phyloP scores from a whole-genome alignment of 371 early-diverging fungal genomes.

The Saksenaea vasiformis region DNA sequence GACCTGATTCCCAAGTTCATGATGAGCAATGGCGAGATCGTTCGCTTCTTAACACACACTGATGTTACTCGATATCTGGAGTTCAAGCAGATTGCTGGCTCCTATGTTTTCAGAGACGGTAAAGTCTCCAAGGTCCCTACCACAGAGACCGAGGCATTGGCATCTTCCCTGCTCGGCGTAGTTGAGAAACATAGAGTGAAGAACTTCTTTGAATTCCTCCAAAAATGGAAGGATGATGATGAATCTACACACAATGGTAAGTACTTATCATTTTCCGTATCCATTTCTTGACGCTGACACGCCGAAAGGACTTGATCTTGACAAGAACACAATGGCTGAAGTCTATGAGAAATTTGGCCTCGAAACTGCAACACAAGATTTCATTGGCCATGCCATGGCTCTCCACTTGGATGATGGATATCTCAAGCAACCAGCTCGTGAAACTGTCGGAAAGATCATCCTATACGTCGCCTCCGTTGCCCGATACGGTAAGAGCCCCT shows the following conservation, averaged over 20 bases:
- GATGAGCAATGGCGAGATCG: slow-evolving; percentile 96
- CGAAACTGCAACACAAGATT: slow-evolving; percentile 92
- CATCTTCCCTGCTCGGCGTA: slow-evolving; percentile 88
- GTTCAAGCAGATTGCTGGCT: slow-evolving; percentile 97
- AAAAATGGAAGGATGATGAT: slow-evolving; percentile 81
- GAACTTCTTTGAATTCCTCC: slow-evolving; percentile 97
- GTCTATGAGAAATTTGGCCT: slow-evolving; percentile 94
- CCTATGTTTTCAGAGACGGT: slow-evolving; percentile 88
- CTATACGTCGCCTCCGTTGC: slow-evolving; percentile 95
- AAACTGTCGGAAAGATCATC: slow-evolving; percentile 93
- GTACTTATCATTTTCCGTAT: background rate
- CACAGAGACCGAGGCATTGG: slow-evolving; percentile 87
- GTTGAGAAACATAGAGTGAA: slow-evolving; percentile 96
- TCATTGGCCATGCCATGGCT: slow-evolving; percentile 98
- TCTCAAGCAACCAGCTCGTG: slow-evolving; percentile 82
- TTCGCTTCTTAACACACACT: slow-evolving; percentile 86
- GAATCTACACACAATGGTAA: slow-evolving; percentile 77
- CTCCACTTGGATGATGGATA: slow-evolving; percentile 95
- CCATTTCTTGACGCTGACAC: background rate
- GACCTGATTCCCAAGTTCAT: slow-evolving; percentile 99
- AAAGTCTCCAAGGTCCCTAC: slow-evolving; percentile 96
- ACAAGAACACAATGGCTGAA: slow-evolving; percentile 78
- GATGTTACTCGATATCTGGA: slow-evolving; percentile 98
- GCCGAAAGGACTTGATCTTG: slow-evolving; percentile 66
- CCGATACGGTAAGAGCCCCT: slow-evolving; percentile 97